Evolutionary conservation across 179 eudicot species (phyloP).

Genomic region (Camellia oleifera): DNA sequence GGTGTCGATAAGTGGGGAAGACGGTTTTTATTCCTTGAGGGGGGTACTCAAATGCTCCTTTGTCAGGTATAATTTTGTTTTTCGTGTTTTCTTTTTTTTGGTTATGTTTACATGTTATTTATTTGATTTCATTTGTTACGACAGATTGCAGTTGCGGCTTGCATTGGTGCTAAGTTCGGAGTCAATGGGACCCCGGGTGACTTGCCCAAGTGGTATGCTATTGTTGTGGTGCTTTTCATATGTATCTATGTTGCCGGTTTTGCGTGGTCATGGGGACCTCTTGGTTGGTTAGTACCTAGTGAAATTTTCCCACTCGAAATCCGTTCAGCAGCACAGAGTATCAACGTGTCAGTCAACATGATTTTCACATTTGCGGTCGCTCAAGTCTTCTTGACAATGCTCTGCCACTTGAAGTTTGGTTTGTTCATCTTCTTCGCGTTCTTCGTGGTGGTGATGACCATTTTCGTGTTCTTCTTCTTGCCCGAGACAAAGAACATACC

Average conservation of each 20-base stretch:
- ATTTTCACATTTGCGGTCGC: constrained; percentile 20
- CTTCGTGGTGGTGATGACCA: constrained; percentile 20
- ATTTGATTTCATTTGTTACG: neutral
- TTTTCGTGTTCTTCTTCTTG: constrained; percentile 22
- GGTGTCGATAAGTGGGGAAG: constrained; percentile 31
- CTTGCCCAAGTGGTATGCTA: constrained; percentile 24
- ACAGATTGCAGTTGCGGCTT: constrained; percentile 19
- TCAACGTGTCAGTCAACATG: constrained; percentile 24
- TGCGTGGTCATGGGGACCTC: constrained; percentile 32
- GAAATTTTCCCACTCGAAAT: constrained; percentile 29
- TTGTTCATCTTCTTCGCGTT: constrained; percentile 19
- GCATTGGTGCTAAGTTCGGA: constrained; percentile 21
- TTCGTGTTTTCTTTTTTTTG: neutral
- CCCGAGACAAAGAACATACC: constrained; percentile 28
- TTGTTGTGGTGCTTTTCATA: constrained; percentile 24
- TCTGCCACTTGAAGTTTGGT: constrained; percentile 23
- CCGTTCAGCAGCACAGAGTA: constrained; percentile 25
- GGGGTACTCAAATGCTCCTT: constrained; percentile 36
- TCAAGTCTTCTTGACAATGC: constrained; percentile 17
- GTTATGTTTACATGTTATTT: neutral
- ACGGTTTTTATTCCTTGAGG: constrained; percentile 26
- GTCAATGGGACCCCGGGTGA: constrained; percentile 16
- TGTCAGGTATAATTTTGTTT: constrained; percentile 38
- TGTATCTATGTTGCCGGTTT: constrained; percentile 23
- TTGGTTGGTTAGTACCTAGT: constrained; percentile 29